phyloP scores from a whole-genome alignment of 2,329 filamentous ascomycete genomes.

The Fragosphaeria purpurea region DNA sequence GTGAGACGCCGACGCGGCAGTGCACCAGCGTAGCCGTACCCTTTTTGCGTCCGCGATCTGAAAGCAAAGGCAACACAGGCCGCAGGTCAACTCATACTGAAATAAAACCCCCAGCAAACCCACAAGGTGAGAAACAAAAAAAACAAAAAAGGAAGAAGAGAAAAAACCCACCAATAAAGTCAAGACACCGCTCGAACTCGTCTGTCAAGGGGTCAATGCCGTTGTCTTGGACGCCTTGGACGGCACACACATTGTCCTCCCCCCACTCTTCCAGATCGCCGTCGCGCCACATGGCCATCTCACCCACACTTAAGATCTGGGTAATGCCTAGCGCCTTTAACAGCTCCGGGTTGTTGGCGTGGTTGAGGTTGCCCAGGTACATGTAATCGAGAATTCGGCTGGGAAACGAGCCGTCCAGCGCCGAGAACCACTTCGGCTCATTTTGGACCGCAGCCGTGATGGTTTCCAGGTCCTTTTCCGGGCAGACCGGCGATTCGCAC shows the following conservation, averaged over 20 bases:
- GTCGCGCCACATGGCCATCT: slow-evolving; percentile 72
- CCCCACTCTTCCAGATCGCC: slow-evolving; percentile 65
- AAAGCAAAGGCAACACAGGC: too few relatives aligned
- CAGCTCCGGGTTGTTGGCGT: slow-evolving; percentile 88
- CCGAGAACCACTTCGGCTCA: slow-evolving; percentile 70
- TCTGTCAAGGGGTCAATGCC: slow-evolving; percentile 85
- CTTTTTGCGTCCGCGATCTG: slow-evolving; percentile 68
- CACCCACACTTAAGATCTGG: slow-evolving; percentile 85
- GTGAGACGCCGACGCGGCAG: slow-evolving; percentile 89
- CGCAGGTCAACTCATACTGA: too few relatives aligned
- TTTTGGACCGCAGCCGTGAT: slow-evolving; percentile 42
- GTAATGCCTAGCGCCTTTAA: slow-evolving; percentile 70
- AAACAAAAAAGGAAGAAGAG: background rate
- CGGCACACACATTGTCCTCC: slow-evolving; percentile 63
- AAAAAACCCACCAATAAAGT: slow-evolving; percentile 71
- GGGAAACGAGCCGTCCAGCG: slow-evolving; percentile 82
- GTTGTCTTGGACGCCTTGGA: slow-evolving; percentile 89
- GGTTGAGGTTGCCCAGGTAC: slow-evolving; percentile 87
- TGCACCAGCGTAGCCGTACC: slow-evolving; percentile 86
- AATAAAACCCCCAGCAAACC: background rate
- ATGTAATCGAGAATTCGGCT: slow-evolving; percentile 86
- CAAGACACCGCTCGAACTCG: slow-evolving; percentile 75
- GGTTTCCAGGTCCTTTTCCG: slow-evolving; percentile 40
- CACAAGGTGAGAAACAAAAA: slow-evolving; percentile 6
- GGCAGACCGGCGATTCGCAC: slow-evolving; percentile 51